Conservation (phyloP, 1,284 basidiomycete genomes). For the Omphalotus olearius region DNA sequence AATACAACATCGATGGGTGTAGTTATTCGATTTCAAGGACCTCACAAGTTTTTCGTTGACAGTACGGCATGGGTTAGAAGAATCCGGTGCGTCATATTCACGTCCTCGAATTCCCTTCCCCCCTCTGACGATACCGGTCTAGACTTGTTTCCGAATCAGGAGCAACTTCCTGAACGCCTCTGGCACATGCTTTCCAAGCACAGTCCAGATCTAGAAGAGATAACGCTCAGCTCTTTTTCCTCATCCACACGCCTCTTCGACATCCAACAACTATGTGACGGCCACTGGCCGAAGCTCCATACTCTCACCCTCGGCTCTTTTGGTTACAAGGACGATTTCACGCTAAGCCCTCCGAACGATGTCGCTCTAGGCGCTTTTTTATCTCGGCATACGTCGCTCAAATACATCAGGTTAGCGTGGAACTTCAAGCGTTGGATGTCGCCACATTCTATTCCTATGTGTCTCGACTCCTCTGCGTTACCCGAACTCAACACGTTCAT, state of each 20-base stretch:
- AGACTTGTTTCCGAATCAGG: constrained; percentile 29
- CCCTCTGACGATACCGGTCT: constrained; percentile 18
- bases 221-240: constrained; percentile 42
- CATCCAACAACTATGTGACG: constrained; percentile 19
- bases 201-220: constrained; percentile 39
- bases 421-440: constrained; percentile 44
- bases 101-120: not conserved
- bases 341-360: constrained; percentile 26
- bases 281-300: constrained; percentile 26
- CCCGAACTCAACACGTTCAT: constrained; percentile 35
- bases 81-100: constrained; percentile 27
- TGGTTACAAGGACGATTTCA: constrained; percentile 37
- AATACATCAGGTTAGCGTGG: constrained; percentile 39
- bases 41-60: constrained; percentile 39
- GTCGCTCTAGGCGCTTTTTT: constrained; percentile 17
- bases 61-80: constrained; percentile 37
- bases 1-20: not conserved
- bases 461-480: constrained; percentile 19
- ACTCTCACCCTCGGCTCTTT: constrained; percentile 42
- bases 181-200: constrained; percentile 42
- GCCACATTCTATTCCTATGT: constrained; percentile 28
- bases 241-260: constrained; percentile 35
- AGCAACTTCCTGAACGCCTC: constrained; percentile 31
- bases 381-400: constrained; percentile 29
- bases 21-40: constrained; percentile 37